A percentile compares a stretch with the other conserved stretches of the same genome.
phyloP scores from a whole-genome alignment of 371 early-diverging fungal genomes.

The Chytridium lagenaria region DNA sequence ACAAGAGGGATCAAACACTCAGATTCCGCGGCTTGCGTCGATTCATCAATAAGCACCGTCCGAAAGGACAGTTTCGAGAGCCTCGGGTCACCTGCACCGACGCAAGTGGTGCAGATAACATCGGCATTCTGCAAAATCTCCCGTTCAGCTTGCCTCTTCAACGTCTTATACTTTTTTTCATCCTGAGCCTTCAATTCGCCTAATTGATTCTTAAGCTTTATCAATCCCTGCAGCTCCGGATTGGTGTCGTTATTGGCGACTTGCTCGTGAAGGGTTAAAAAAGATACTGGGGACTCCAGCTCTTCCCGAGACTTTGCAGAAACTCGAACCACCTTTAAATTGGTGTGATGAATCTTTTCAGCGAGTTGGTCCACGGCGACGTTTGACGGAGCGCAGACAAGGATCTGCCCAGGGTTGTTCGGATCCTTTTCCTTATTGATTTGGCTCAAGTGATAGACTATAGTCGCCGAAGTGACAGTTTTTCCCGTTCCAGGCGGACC shows the following conservation, averaged over 20 bases:
- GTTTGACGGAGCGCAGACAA: constrained; percentile 99
- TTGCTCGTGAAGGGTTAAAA: constrained; percentile 94
- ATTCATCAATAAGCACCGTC: constrained; percentile 97
- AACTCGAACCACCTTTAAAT: constrained; percentile 94
- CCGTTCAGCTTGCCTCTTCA: constrained; percentile 83
- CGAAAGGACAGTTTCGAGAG: constrained; percentile 86
- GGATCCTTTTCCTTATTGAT: constrained; percentile 57
- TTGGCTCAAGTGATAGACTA: constrained; percentile 96
- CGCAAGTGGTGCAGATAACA: constrained; percentile 98
- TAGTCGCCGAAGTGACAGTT: constrained; percentile 96
- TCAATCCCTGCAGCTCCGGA: constrained; percentile 89
- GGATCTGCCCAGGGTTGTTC: constrained; percentile 76
- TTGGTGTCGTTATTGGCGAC: constrained; percentile 91
- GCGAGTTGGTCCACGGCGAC: constrained; percentile 99
- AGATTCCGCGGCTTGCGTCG: constrained; percentile 98
- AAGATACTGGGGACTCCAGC: constrained; percentile 88
- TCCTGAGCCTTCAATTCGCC: constrained; percentile 89
- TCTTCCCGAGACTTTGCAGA: constrained; percentile 95
- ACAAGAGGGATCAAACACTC: constrained; percentile 98
- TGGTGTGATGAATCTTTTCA: constrained; percentile 94
- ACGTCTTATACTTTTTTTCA: constrained; percentile 80
- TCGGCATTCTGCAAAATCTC: constrained; percentile 93
- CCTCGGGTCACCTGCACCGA: constrained; percentile 97
- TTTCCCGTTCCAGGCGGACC: constrained; percentile 98
- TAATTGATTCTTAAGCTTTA: constrained; percentile 79